Base-by-base conservation (phyloP, 768 basidiomycete genomes). In the Lyophyllum semitale region DNA sequence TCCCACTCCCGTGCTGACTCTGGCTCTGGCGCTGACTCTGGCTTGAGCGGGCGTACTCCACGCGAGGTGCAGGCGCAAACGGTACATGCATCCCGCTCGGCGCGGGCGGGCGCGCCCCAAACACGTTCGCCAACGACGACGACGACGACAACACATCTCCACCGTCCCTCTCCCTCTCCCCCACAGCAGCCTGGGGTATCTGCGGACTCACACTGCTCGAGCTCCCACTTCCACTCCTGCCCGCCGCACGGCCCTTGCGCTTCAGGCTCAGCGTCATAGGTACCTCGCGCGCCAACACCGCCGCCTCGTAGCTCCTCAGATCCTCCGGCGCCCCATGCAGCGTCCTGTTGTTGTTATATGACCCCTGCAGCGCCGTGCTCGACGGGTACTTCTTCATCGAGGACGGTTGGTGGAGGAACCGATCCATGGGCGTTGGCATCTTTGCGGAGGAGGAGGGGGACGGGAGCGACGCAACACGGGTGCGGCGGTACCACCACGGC, bases 271-370 rank as follows among this genome's bases (percentile, higher is more conserved):
- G 67, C 54, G 74, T 79, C 7, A 33, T 32, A 22, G 55, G 50
- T 8, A 38, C 49, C 11, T 29, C 22, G 7, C 47, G 8, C 33
- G 47, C 89, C 88, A 50, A 89, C 17, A 91, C 84, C 4, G 90
- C 90, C 38, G 87, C 87, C 65, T 90, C 87, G 54, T 92, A 92
- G 54, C 82, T 81, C 55, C 79, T 73, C 57, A 92, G 59, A 61
- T 91, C 89, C 15, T 92, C 89, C 40, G 74, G 64, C 35, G 74
- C n/a, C n/a, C n/a, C 77, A 50, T 82, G 77, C 40, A 38, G 9
- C 37, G 37, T 38, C 37, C 25, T 18, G 2, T 42, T 53, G 59
- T n/a, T 62, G 64, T 26, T 66, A 61, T 22, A n/a, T n/a, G n/a
- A n/a, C n/a, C n/a, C n/a, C 42, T 59, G n/a, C 18, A 20, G 8